A percentile compares a stretch with the other conserved stretches of the same genome.
Conservation (phyloP, 345 rosid genomes). For the Pugionium cornutum region DNA sequence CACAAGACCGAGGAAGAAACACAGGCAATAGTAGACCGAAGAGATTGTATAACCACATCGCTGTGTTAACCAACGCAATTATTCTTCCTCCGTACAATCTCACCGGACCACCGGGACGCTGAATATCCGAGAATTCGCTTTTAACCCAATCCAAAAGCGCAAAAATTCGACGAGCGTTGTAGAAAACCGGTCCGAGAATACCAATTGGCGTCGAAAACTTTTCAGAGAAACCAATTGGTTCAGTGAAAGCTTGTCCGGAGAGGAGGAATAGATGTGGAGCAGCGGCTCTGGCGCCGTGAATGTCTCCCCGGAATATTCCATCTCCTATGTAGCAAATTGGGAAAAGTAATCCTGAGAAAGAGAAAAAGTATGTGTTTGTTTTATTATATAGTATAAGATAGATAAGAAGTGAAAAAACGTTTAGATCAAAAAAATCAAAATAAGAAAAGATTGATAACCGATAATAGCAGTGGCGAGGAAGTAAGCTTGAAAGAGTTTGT, state of each 20-base stretch:
- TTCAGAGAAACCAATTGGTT: slow-evolving; percentile 71
- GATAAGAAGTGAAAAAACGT: neutral
- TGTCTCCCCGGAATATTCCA: slow-evolving; percentile 68
- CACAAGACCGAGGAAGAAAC: slow-evolving; percentile 72
- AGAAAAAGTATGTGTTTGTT: too few species aligned
- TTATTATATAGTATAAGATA: too few species aligned
- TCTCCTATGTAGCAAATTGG: slow-evolving; percentile 71
- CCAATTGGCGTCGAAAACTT: slow-evolving; percentile 63
- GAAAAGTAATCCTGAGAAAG: slow-evolving; percentile 44
- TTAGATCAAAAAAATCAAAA: neutral
- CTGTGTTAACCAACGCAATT: slow-evolving; percentile 68
- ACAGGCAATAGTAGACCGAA: slow-evolving; percentile 82
- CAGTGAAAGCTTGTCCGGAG: slow-evolving; percentile 73
- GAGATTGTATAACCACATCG: slow-evolving; percentile 78
- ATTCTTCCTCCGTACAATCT: slow-evolving; percentile 60
- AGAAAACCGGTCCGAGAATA: slow-evolving; percentile 75
- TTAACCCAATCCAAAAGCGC: slow-evolving; percentile 69
- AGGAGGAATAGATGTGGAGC: slow-evolving; percentile 81
- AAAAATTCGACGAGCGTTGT: slow-evolving; percentile 65
- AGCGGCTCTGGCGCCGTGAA: slow-evolving; percentile 63
- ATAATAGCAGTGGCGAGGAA: slow-evolving; percentile 50
- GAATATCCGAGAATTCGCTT: slow-evolving; percentile 46
- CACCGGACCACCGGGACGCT: slow-evolving; percentile 41
- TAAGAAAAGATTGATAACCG: slow-evolving; percentile 36
- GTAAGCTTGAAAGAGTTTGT: slow-evolving; percentile 53